phyloP scores from a whole-genome alignment of 2,329 filamentous ascomycete genomes.

The Esteya vermicola region DNA sequence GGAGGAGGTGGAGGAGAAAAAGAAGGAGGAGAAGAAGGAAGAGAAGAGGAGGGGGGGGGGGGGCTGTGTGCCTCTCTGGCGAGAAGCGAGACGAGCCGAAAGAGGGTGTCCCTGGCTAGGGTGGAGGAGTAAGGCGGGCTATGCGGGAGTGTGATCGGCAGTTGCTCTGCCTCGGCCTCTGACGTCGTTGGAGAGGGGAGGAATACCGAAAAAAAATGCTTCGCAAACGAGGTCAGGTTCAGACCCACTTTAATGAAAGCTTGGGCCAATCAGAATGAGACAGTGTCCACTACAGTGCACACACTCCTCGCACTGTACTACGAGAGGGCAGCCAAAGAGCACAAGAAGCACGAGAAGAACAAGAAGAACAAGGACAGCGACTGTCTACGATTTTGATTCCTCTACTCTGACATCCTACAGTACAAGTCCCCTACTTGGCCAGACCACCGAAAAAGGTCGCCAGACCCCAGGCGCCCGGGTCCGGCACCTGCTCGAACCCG shows the following conservation, averaged over 20 bases:
- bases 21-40: neutral
- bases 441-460: slow-evolving; percentile 72
- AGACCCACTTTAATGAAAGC: neutral
- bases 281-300: neutral
- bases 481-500: slow-evolving; percentile 38
- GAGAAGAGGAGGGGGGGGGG: too few species aligned
- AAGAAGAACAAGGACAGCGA: too few species aligned
- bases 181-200: neutral
- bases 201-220: slow-evolving; percentile 2
- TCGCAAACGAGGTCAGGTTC: neutral
- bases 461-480: slow-evolving; percentile 58
- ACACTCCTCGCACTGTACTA: too few species aligned
- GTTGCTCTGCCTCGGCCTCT: slow-evolving; percentile 1
- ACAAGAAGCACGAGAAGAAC: too few species aligned
- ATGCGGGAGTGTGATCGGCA: too few species aligned
- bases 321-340: too few species aligned
- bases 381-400: too few species aligned
- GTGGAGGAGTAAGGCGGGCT: too few species aligned
- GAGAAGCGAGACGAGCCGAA: too few species aligned
- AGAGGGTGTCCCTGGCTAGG: too few species aligned
- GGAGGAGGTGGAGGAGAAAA: neutral
- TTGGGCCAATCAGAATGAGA: neutral
- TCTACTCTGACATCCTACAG: slow-evolving; percentile 16
- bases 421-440: neutral
- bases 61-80: too few species aligned